Conservation (phyloP, 2,329 filamentous ascomycete genomes). For the Torrubiellomyces zombiae region DNA sequence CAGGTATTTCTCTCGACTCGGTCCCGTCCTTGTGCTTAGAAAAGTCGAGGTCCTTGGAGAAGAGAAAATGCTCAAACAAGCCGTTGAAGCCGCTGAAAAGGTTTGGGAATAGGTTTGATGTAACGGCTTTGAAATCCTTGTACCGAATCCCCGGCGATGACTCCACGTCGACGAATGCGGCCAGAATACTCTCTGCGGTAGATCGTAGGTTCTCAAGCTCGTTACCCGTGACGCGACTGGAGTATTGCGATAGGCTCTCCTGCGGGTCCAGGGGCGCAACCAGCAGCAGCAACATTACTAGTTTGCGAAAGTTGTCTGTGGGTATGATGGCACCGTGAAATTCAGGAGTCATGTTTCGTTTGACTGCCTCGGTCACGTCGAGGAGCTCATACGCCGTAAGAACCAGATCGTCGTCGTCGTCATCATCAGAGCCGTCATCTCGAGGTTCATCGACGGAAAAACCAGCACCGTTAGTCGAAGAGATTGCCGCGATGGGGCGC, state of each 20-base stretch:
- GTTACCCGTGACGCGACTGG: constrained; percentile 34
- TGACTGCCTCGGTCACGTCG: constrained; percentile 44
- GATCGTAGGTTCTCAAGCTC: constrained; percentile 41
- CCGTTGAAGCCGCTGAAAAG: constrained; percentile 51
- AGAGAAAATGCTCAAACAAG: constrained; percentile 61
- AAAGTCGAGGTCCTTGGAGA: constrained; percentile 54
- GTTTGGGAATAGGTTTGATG: constrained; percentile 44
- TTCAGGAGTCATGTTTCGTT: constrained; percentile 29
- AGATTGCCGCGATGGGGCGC: too few relatives aligned
- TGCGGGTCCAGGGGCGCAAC: constrained; percentile 47
- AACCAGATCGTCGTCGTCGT: constrained; percentile 45
- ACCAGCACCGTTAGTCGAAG: constrained; percentile 16
- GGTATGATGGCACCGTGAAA: constrained; percentile 54
- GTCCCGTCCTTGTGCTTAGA: constrained; percentile 28
- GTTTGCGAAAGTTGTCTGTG: constrained; percentile 52
- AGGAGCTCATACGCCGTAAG: constrained; percentile 53
- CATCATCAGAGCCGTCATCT: constrained; percentile 27
- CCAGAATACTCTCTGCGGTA: constrained; percentile 48
- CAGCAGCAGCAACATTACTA: constrained; percentile 54
- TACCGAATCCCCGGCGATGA: constrained; percentile 46
- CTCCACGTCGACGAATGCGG: constrained; percentile 49
- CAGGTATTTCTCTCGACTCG: constrained; percentile 1
- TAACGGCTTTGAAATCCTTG: constrained; percentile 40
- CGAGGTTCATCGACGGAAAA: constrained; percentile 29
- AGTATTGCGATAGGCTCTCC: constrained; percentile 46